Evolutionary conservation across 2,329 filamentous ascomycete species (phyloP).

Genomic region (Fusarium sterilihyphosum): DNA sequence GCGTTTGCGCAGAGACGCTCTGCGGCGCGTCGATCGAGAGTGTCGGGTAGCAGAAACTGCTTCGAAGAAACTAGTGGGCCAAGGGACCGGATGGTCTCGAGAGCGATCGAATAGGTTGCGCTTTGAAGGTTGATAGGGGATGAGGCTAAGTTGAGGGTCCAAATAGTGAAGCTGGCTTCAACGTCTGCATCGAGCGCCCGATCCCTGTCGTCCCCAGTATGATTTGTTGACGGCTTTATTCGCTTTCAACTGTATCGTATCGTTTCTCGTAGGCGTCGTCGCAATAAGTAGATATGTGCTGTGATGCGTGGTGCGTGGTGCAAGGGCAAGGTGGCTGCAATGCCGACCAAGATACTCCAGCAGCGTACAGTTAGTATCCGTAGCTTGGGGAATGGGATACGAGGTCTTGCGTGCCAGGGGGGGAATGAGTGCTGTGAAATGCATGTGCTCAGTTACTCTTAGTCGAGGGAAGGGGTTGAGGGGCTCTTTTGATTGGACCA

Average conservation of each 20-base stretch:
- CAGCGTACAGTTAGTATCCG: not conserved
- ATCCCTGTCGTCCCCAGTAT: not conserved
- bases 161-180: slow-evolving; percentile 4
- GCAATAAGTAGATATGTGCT: not conserved
- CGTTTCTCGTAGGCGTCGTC: slow-evolving; percentile 17
- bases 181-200: not conserved
- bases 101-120: slow-evolving; percentile 1
- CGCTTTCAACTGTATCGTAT: not conserved
- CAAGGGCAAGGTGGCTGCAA: slow-evolving; percentile 37
- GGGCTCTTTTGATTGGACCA: slow-evolving; percentile 33
- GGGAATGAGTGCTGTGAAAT: slow-evolving; percentile 27
- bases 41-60: not conserved
- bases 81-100: not conserved
- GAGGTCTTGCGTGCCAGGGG: slow-evolving; percentile 36
- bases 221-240: not conserved
- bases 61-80: not conserved
- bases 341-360: slow-evolving; percentile 19
- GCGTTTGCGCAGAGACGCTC: slow-evolving; percentile 34
- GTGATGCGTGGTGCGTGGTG: slow-evolving; percentile 12
- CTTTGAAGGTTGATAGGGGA: slow-evolving; percentile 21
- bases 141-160: slow-evolving; percentile 1
- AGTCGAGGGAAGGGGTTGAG: slow-evolving; percentile 29
- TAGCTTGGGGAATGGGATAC: slow-evolving; percentile 32
- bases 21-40: slow-evolving; percentile 26
- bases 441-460: slow-evolving; percentile 30